phyloP scores from a whole-genome alignment of 768 basidiomycete genomes.

The Asterophora lycoperdoides region DNA sequence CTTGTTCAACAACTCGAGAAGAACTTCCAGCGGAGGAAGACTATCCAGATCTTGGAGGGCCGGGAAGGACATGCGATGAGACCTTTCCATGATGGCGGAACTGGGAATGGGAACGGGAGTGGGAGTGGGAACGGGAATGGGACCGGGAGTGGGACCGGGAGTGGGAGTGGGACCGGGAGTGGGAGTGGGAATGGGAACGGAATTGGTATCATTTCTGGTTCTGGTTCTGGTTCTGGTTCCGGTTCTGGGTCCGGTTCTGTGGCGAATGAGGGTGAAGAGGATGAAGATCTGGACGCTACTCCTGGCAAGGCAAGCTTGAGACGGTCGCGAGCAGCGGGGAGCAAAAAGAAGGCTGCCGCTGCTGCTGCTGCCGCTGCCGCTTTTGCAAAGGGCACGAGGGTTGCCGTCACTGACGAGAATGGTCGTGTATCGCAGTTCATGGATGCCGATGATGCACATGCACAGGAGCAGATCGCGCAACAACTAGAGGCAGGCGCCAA shows the following conservation, averaged over 20 bases:
- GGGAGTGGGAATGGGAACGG: too few relatives aligned
- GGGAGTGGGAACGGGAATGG: background rate
- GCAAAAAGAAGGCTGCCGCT: conserved; percentile 22
- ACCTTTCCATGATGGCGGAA: conserved; percentile 20
- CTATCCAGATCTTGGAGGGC: conserved; percentile 84
- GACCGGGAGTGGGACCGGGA: background rate
- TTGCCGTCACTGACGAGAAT: conserved; percentile 36
- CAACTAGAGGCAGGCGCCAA: conserved; percentile 73
- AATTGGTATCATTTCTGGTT: too few relatives aligned
- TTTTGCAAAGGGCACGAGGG: conserved; percentile 19
- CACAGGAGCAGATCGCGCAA: conserved; percentile 83
- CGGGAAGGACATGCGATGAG: conserved; percentile 35
- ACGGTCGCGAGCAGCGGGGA: conserved; percentile 27
- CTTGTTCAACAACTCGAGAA: conserved; percentile 78
- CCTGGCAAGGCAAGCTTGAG: conserved; percentile 50
- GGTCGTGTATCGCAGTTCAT: conserved; percentile 78
- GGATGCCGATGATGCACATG: conserved; percentile 83
- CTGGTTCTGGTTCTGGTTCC: too few relatives aligned
- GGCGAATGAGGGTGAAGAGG: conserved; percentile 36
- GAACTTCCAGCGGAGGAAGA: conserved; percentile 78
- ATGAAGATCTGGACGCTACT: conserved; percentile 52
- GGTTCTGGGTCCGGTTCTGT: background rate
- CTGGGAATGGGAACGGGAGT: background rate
- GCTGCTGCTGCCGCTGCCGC: background rate
- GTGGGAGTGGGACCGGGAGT: background rate